phyloP scores from a whole-genome alignment of 129 eudicot species.

The Artemisia argyi region DNA sequence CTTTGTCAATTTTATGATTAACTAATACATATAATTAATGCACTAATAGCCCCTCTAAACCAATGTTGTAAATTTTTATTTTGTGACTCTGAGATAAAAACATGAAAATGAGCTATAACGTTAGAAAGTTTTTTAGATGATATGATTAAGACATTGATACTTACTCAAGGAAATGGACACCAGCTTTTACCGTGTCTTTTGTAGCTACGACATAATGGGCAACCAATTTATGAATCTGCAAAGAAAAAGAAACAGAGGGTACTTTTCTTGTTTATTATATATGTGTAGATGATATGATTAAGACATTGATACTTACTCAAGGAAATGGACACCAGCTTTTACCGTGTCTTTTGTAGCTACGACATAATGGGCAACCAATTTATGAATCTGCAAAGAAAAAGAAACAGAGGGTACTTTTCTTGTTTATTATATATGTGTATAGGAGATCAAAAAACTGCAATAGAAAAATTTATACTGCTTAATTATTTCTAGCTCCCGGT shows the following conservation, averaged over 20 bases:
- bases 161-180: constrained; percentile 71
- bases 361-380: constrained; percentile 81
- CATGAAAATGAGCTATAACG: not conserved
- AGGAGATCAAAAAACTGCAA: not conserved
- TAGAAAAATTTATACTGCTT: constrained; percentile 55
- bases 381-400: constrained; percentile 54
- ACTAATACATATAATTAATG: no score
- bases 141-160: constrained; percentile 15
- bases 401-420: not conserved
- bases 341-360: constrained; percentile 85
- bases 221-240: constrained; percentile 89
- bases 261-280: not conserved
- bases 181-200: constrained; percentile 38
- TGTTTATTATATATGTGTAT: not conserved
- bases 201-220: constrained; percentile 74
- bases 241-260: not conserved
- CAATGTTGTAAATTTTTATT: not conserved
- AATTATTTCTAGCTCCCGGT: constrained; percentile 81
- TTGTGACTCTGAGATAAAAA: constrained; percentile 45
- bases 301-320: no score
- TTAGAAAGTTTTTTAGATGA: not conserved
- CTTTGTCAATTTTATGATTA: constrained; percentile 26
- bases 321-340: no score
- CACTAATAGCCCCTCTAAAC: no score
- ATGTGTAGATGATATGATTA: no score